These are phyloP conservation scores for Fusarium austroafricanum DNA, from an alignment of 2,329 filamentous ascomycete genomes.

Conservation along the genomic window DNA sequence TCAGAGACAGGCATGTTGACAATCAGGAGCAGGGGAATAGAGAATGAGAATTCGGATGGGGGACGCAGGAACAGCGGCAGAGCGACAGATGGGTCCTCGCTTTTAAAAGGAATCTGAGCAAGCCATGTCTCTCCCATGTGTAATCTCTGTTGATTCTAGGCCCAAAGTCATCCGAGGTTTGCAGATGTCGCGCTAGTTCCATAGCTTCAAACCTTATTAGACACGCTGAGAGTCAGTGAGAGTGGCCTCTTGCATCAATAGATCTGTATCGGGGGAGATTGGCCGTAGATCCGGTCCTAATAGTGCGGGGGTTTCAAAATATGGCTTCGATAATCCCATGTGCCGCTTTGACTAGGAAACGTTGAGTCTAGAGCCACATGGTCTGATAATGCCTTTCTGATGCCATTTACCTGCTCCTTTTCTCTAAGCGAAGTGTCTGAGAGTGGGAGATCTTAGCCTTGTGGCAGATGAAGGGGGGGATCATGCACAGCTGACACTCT, in stretches of 20 bases:
- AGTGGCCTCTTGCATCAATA: not conserved
- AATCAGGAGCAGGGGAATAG: too few species aligned
- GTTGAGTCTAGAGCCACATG: not conserved
- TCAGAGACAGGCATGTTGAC: conserved; percentile 20
- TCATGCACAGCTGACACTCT: not conserved
- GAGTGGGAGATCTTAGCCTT: not conserved
- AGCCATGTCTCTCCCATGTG: conserved; percentile 10
- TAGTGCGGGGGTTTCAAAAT: not conserved
- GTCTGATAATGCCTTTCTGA: not conserved
- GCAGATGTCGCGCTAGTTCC: conserved; percentile 11
- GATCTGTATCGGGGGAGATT: not conserved
- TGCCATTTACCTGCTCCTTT: not conserved
- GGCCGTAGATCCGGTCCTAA: not conserved
- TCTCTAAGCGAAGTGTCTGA: not conserved
- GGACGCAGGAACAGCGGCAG: not conserved
- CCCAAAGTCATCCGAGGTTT: not conserved
- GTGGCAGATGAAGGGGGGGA: conserved; percentile 5
- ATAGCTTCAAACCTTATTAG: conserved; percentile 15
- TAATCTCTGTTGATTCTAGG: conserved; percentile 11
- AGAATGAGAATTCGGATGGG: not conserved
- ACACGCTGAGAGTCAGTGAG: not conserved
- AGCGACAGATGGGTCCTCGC: not conserved
- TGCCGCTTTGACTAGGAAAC: not conserved
- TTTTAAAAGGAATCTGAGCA: conserved; percentile 6
- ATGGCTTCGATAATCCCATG: not conserved